Conservation (phyloP, 2,329 filamentous ascomycete genomes). For the Akanthomyces dipterigenus region DNA sequence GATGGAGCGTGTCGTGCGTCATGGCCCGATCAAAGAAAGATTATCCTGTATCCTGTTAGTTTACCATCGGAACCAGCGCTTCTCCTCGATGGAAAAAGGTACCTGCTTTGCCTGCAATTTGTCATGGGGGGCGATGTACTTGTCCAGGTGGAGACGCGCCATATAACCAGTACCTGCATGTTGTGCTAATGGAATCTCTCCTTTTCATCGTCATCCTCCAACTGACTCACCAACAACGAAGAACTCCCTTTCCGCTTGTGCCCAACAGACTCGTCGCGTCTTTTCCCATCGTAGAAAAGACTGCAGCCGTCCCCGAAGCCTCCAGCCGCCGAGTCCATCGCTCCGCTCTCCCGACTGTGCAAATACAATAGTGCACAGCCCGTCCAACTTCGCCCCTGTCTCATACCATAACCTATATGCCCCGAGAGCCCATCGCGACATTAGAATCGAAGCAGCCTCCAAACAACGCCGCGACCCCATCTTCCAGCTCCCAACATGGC, state of each 20-base stretch:
- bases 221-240: constrained; percentile 10
- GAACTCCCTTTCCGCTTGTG: neutral
- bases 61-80: neutral
- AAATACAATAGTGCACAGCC: constrained; percentile 43
- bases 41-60: too few species aligned
- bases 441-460: constrained; percentile 34
- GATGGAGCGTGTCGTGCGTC: neutral
- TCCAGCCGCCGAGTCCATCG: constrained; percentile 1
- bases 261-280: neutral
- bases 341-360: constrained; percentile 41
- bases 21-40: neutral
- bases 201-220: constrained; percentile 7
- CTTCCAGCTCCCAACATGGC: constrained; percentile 50
- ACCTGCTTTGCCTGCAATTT: neutral
- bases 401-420: constrained; percentile 53
- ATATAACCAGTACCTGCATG: neutral
- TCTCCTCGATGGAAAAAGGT: too few species aligned
- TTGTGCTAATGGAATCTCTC: neutral
- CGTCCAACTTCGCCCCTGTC: constrained; percentile 24
- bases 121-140: neutral
- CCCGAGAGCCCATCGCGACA: constrained; percentile 48
- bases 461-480: constrained; percentile 27
- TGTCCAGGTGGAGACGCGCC: neutral
- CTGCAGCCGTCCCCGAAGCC: neutral
- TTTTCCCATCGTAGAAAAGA: constrained; percentile 6